phyloP scores from a whole-genome alignment of 495 filamentous ascomycete genomes.

The Penicillium coffeae region DNA sequence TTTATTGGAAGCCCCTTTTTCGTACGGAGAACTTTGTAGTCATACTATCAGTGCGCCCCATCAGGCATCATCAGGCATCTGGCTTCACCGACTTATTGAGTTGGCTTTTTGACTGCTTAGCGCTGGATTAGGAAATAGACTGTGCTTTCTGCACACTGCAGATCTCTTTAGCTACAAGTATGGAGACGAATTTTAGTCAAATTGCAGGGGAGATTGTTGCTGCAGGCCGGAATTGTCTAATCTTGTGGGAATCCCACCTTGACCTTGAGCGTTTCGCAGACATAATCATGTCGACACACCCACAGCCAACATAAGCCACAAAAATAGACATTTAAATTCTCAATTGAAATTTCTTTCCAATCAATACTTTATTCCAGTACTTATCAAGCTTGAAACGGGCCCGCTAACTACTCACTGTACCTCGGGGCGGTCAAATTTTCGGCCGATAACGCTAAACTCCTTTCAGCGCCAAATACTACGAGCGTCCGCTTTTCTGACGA shows the following conservation, averaged over 20 bases:
- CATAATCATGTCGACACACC: too few relatives aligned
- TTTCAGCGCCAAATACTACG: not conserved
- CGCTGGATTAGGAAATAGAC: not conserved
- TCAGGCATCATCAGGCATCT: conserved; percentile 7
- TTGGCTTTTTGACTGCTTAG: not conserved
- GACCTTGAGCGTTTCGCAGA: too few relatives aligned
- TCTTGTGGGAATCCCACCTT: too few relatives aligned
- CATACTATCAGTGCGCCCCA: not conserved
- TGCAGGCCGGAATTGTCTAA: too few relatives aligned
- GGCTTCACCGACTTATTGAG: conserved; percentile 5
- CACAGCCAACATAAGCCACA: too few relatives aligned
- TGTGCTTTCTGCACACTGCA: not conserved
- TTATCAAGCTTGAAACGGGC: too few relatives aligned
- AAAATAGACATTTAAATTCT: too few relatives aligned
- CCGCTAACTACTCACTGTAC: not conserved
- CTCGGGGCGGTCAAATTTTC: not conserved
- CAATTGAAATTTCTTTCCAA: too few relatives aligned
- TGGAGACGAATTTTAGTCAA: too few relatives aligned
- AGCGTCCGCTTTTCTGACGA: conserved; percentile 25
- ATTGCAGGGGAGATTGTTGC: too few relatives aligned
- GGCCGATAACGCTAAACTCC: not conserved
- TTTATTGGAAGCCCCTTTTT: conserved; percentile 2
- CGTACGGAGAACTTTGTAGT: not conserved
- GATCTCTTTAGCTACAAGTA: too few relatives aligned
- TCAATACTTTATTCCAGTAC: too few relatives aligned